These are phyloP conservation scores for Sphaerulina vaccinii DNA, from an alignment of 2,329 filamentous ascomycete genomes.

Conservation along the genomic window DNA sequence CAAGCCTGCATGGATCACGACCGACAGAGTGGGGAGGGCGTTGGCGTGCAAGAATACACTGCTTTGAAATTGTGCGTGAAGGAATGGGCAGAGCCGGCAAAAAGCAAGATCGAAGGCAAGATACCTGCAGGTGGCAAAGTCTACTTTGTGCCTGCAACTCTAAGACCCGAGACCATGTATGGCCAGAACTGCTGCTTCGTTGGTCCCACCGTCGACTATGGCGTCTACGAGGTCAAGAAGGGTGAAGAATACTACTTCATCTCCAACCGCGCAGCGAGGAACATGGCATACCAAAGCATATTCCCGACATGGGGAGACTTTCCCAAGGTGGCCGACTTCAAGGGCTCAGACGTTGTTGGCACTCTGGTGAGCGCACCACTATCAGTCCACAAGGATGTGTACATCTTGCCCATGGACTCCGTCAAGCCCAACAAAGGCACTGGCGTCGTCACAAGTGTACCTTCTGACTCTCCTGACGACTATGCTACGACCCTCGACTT, in stretches of 20 bases:
- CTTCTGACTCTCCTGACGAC: conserved; percentile 93
- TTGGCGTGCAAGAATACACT: conserved; percentile 87
- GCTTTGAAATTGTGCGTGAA: conserved; percentile 87
- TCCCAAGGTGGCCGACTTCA: conserved; percentile 70
- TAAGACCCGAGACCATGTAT: conserved; percentile 98
- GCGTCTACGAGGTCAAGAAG: conserved; percentile 69
- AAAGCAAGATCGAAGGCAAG: conserved; percentile 70
- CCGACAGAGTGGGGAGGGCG: conserved; percentile 74
- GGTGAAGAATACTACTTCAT: conserved; percentile 74
- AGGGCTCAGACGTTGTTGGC: conserved; percentile 78
- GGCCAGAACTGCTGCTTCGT: conserved; percentile 96
- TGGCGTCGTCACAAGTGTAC: conserved; percentile 92
- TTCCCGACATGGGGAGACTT: conserved; percentile 75
- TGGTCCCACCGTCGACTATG: conserved; percentile 83
- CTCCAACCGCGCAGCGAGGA: conserved; percentile 79
- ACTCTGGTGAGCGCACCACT: conserved; percentile 88
- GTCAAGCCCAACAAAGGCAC: conserved; percentile 93
- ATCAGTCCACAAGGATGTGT: conserved; percentile 77
- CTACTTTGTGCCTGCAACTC: conserved; percentile 86
- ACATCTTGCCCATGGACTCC: conserved; percentile 92
- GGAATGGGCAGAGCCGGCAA: conserved; percentile 79
- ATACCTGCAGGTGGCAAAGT: conserved; percentile 75
- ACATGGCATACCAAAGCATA: conserved; percentile 93
- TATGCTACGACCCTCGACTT: conserved; percentile 86
- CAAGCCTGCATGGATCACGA: conserved; percentile 89